Percentiles rank a stretch among this genome's conserved stretches.
Conservation (phyloP, 2,329 filamentous ascomycete species). For the Claviceps pusilla region DNA sequence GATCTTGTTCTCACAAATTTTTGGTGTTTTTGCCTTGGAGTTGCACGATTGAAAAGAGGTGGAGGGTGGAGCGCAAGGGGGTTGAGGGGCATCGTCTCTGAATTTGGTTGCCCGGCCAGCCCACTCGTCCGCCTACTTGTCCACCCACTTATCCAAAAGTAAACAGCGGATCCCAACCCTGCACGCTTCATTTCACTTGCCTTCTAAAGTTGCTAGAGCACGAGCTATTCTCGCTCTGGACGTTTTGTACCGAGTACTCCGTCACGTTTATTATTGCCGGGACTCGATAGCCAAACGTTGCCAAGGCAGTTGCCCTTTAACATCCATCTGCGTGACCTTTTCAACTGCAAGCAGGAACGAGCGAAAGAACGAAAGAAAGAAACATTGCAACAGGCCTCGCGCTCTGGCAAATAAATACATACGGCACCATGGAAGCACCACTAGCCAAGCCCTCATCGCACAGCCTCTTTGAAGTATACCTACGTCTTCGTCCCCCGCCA, state of each 20-base stretch:
- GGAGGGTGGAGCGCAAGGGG: background rate
- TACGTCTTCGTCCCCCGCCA: conserved; percentile 62
- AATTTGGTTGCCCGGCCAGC: conserved; percentile 3
- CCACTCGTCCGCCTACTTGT: background rate
- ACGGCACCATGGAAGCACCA: conserved; percentile 22
- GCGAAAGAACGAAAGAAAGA: background rate
- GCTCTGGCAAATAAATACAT: background rate
- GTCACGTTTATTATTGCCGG: background rate
- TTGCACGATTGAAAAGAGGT: too few relatives aligned
- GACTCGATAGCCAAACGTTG: background rate
- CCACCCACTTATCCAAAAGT: background rate
- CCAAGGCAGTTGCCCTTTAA: background rate
- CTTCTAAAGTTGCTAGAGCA: background rate
- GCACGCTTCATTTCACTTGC: background rate
- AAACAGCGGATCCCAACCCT: background rate
- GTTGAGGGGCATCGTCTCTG: background rate
- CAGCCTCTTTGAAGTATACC: conserved; percentile 77
- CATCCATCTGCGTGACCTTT: background rate
- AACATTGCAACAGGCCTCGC: background rate
- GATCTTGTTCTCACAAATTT: too few relatives aligned
- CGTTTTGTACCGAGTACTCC: background rate
- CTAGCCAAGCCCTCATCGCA: conserved; percentile 14
- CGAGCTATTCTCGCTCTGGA: background rate
- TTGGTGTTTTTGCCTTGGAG: too few relatives aligned
- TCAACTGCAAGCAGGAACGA: background rate